A percentile compares a stretch with the other conserved stretches of the same genome.
Evolutionary conservation across 2,329 filamentous ascomycete species (phyloP).

Genomic region (Cytospora piceicola): DNA sequence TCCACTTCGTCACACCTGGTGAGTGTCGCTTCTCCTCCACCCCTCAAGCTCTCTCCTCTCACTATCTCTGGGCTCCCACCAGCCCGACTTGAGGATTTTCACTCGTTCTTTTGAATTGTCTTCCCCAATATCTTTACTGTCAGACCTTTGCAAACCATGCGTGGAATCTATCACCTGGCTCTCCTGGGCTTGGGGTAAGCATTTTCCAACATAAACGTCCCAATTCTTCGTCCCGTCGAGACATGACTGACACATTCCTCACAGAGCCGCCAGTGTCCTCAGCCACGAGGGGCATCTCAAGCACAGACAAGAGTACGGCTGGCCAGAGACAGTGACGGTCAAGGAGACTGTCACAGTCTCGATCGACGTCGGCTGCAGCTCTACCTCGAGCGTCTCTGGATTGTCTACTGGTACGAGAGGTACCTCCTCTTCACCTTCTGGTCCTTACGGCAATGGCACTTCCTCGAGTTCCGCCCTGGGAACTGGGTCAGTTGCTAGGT

Average conservation of each 20-base stretch:
- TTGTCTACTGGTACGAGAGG: constrained; percentile 18
- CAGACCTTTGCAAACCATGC: constrained; percentile 11
- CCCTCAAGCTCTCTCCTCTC: constrained; percentile 17
- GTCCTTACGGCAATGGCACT: constrained; percentile 26
- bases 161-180: constrained; percentile 17
- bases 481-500: constrained; percentile 17
- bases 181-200: constrained; percentile 25
- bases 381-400: constrained; percentile 2
- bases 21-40: background rate
- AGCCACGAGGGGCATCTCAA: constrained; percentile 23
- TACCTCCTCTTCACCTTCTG: constrained; percentile 12
- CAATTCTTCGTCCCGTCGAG: constrained; percentile 1
- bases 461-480: constrained; percentile 14
- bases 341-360: constrained; percentile 25
- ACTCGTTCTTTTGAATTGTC: constrained; percentile 14
- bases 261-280: constrained; percentile 25
- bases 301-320: constrained; percentile 22
- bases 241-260: constrained; percentile 27
- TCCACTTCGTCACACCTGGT: background rate
- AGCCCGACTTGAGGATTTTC: constrained; percentile 20
- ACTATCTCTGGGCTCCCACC: constrained; percentile 19
- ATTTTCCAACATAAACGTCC: background rate
- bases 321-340: constrained; percentile 25
- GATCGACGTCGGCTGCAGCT: constrained; percentile 11
- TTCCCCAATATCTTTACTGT: background rate